phyloP scores from a whole-genome alignment of 768 basidiomycete species.

The Tubosaeta sp. region DNA sequence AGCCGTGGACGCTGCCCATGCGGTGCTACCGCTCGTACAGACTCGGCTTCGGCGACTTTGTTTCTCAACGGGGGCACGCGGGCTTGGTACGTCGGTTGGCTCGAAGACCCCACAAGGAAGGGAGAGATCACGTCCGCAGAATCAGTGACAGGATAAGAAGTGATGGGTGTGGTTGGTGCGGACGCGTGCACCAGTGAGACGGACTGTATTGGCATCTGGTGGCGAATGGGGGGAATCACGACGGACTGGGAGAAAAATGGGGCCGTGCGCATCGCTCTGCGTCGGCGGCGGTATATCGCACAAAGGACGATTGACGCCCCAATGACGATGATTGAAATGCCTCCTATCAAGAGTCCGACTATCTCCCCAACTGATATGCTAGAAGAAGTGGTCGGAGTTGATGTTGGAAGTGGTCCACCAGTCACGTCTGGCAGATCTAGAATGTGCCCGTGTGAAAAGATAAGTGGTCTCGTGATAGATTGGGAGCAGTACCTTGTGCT shows the following conservation, averaged over 20 bases:
- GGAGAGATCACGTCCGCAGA: conserved; percentile 21
- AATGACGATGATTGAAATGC: conserved; percentile 9
- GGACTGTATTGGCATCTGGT: background rate
- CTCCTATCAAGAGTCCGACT: conserved; percentile 22
- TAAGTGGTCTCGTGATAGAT: background rate
- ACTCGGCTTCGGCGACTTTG: conserved; percentile 4
- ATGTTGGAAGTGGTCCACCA: conserved; percentile 10
- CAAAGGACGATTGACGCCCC: conserved; percentile 11
- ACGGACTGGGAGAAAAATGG: conserved; percentile 1
- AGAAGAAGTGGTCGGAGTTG: conserved; percentile 4
- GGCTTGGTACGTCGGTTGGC: conserved; percentile 1
- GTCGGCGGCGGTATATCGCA: conserved; percentile 10
- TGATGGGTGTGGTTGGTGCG: background rate
- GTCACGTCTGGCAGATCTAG: conserved; percentile 15
- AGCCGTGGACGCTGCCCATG: conserved; percentile 14
- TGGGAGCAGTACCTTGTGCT: conserved; percentile 7
- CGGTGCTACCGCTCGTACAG: conserved; percentile 1
- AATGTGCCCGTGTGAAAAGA: background rate
- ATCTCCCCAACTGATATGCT: conserved; percentile 10
- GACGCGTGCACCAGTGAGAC: background rate
- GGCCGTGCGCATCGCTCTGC: background rate
- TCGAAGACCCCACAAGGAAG: conserved; percentile 13
- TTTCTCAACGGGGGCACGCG: background rate
- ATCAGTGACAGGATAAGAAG: conserved; percentile 11
- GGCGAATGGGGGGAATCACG: background rate